Percentiles rank a stretch among this genome's conserved stretches.
Evolutionary conservation across 805 yeast species (phyloP).

Genomic region (Jamesozyma lodderae): DNA sequence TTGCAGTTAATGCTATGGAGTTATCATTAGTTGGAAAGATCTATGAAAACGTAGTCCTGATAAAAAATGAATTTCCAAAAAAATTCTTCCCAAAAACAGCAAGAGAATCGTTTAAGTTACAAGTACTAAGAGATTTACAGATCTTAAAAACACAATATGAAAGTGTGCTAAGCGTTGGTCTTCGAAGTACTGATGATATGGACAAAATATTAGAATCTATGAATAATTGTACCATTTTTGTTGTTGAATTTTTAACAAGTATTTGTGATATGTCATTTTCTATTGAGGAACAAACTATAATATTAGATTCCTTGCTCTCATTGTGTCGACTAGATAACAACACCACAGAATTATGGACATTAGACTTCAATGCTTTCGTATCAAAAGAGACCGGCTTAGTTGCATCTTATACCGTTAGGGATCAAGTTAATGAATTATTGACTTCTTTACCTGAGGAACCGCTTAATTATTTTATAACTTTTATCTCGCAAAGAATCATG

Average conservation of each 20-base stretch:
- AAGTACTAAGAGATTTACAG: constrained; percentile 13
- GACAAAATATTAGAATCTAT: constrained; percentile 6
- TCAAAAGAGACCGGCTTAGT: constrained; percentile 67
- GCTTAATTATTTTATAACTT: constrained; percentile 1
- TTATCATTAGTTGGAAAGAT: constrained; percentile 12
- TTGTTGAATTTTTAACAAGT: constrained; percentile 17
- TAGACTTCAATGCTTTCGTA: constrained; percentile 61
- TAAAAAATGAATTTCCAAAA: constrained; percentile 19
- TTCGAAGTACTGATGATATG: neutral
- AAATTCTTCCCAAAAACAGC: constrained; percentile 12
- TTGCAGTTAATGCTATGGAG: constrained; percentile 2
- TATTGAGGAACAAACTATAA: constrained; percentile 5
- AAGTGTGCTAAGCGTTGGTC: neutral
- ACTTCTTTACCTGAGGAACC: constrained; percentile 35
- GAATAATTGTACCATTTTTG: constrained; percentile 16
- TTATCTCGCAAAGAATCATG: constrained; percentile 3
- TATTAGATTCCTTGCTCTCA: constrained; percentile 28
- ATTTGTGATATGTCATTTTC: constrained; percentile 8
- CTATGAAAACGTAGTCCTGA: constrained; percentile 17
- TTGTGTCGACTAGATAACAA: constrained; percentile 37
- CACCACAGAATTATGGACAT: constrained; percentile 39
- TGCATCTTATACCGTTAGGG: constrained; percentile 47
- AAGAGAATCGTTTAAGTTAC: constrained; percentile 6
- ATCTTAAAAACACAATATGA: constrained; percentile 1
- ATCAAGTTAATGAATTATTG: constrained; percentile 49